Evolutionary conservation across 108 stramenopile species (phyloP), one percentile per base, ranked within the genome.

Genomic region (Conticribra guillardii): DNA sequence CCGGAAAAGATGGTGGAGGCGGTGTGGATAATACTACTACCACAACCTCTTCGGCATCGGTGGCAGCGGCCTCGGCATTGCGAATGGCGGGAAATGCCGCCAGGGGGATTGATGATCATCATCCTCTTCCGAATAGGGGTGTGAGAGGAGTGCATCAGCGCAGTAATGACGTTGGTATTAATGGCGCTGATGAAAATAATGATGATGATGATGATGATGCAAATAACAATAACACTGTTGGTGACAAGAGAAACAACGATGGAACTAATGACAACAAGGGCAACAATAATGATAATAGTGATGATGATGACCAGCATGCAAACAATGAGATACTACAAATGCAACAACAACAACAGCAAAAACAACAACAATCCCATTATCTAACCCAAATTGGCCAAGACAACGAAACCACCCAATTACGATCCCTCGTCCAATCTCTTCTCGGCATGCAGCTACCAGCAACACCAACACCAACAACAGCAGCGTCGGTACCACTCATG

Each of bases 341-440:
- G n/a, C 24, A 29, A 7, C 4, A 17, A 41, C 9, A 37, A 56
- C n/a, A 37, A 45, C 17, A n/a, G 4, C 15, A 46, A 31, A 1
- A 14, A 49, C 8, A 29, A 17, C 16, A 58, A 23, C 0, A 37
- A 28, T 24, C 24, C 18, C 9, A 11, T n/a, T 18, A 50, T 65
- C 56, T 33, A 49, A 15, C 46, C 4, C 30, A 5, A 37, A 50
- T 49, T 4, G 55, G 32, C 21, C 29, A 61, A 45, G 54, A 69
- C 3, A 33, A 54, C 5, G 60, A 62, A 47, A 67, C 74, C 2
- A 34, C 45, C n/a, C 67, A 69, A 63, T 54, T 68, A 29, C 74
- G 74, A 50, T 17, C n/a, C 29, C 68, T 76, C 33, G 74, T 76
- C 32, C 67, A 63, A 68, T 76, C 74, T 46, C 74, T 76, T 19